Evolutionary conservation across 1,139 yeast species (phyloP).

Genomic region (Cylindricascospora bacillispora): DNA sequence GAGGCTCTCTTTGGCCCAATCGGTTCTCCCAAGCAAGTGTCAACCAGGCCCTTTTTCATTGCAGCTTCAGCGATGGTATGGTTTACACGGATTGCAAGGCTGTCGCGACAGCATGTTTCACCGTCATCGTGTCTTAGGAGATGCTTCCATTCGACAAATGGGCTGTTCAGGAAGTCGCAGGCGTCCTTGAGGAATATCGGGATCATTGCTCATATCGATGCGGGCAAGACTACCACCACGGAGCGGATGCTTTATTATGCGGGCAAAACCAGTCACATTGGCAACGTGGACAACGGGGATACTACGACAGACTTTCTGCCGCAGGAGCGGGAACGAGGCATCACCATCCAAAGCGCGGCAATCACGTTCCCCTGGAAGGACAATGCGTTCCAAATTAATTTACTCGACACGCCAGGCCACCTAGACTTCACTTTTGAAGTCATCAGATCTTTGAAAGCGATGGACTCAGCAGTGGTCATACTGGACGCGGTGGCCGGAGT

Average conservation of each 20-base stretch:
- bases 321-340: constrained; percentile 86
- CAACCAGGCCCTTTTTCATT: no score
- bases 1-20: no score
- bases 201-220: constrained; percentile 93
- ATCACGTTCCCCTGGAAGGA: constrained; percentile 71
- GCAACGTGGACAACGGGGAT: constrained; percentile 94
- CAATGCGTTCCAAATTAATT: constrained; percentile 55
- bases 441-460: constrained; percentile 70
- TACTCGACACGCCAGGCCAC: constrained; percentile 97
- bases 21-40: no score
- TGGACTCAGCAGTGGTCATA: constrained; percentile 89
- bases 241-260: constrained; percentile 85
- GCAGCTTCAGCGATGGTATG: no score
- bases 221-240: constrained; percentile 93
- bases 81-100: no score
- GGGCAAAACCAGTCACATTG: constrained; percentile 70
- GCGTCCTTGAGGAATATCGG: constrained; percentile 39
- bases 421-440: constrained; percentile 97
- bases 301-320: constrained; percentile 89
- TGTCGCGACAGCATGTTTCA: no score
- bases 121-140: no score
- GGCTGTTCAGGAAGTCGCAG: no score
- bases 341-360: constrained; percentile 94
- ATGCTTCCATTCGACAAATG: no score
- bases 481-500: constrained; percentile 97